Evolutionary conservation across 306 rosid genomes (phyloP).

Genomic region (Acacia acuminata): DNA sequence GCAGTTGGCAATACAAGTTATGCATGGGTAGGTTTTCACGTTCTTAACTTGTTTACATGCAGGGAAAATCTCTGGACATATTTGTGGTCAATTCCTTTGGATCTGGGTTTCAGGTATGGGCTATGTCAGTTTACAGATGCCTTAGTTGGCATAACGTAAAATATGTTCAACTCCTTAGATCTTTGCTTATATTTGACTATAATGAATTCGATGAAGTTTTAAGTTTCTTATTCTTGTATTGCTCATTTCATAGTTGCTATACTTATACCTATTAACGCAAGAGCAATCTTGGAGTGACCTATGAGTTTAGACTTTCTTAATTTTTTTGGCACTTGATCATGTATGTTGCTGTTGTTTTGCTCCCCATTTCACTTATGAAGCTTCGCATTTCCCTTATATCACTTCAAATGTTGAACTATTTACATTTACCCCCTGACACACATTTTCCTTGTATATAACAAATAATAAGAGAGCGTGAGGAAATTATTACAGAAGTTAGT

Average conservation of each 20-base stretch:
- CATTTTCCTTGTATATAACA: neutral
- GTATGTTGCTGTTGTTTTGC: neutral
- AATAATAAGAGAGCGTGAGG: neutral
- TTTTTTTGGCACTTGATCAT: neutral
- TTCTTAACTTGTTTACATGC: conserved; percentile 40
- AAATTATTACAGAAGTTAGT: conserved; percentile 5
- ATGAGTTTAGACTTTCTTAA: neutral
- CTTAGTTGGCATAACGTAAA: conserved; percentile 17
- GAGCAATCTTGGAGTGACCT: conserved; percentile 1
- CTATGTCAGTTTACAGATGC: conserved; percentile 3
- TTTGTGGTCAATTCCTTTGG: conserved; percentile 97
- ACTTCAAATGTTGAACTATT: conserved; percentile 10
- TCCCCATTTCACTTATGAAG: neutral
- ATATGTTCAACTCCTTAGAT: conserved; percentile 6
- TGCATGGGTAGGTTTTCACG: conserved; percentile 23
- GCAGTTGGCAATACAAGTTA: conserved; percentile 21
- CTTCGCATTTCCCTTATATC: conserved; percentile 1
- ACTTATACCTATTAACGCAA: conserved; percentile 7
- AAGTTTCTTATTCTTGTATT: conserved; percentile 11
- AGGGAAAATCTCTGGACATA: conserved; percentile 89
- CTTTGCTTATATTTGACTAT: conserved; percentile 1
- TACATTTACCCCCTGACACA: neutral
- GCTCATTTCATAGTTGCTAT: neutral
- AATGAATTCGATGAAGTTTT: neutral
- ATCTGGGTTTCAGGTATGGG: conserved; percentile 87